phyloP scores from a whole-genome alignment of 2,329 filamentous ascomycete species.

The Tolypocladium sp. region DNA sequence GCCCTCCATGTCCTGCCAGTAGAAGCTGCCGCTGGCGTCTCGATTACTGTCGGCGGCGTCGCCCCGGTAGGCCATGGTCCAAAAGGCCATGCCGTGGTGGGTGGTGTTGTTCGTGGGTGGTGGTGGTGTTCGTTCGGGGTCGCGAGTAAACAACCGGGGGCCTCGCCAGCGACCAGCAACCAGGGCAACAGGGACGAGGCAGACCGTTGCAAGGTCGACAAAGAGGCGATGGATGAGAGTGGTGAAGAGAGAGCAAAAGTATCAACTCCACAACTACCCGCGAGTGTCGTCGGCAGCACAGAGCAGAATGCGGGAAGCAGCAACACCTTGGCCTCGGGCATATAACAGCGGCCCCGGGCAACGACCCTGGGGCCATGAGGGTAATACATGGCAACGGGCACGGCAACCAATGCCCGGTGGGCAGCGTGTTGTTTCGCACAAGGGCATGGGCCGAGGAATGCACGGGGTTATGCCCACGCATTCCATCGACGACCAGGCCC shows the following conservation, averaged over 20 bases:
- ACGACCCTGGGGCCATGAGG: neutral
- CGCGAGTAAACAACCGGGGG: neutral
- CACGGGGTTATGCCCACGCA: slow-evolving; percentile 1
- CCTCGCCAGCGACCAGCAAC: neutral
- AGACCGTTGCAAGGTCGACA: neutral
- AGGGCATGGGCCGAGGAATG: slow-evolving; percentile 3
- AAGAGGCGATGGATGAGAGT: neutral
- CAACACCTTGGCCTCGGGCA: neutral
- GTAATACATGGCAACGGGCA: slow-evolving; percentile 3
- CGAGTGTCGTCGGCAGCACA: slow-evolving; percentile 1
- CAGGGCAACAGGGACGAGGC: neutral
- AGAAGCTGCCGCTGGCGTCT: slow-evolving; percentile 19
- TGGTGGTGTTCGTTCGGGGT: neutral
- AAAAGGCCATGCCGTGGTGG: slow-evolving; percentile 21
- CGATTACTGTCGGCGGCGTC: slow-evolving; percentile 23
- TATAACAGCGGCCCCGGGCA: slow-evolving; percentile 1
- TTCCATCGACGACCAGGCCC: slow-evolving; percentile 2
- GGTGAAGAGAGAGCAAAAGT: neutral
- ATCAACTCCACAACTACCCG: neutral
- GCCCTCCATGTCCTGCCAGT: slow-evolving; percentile 23
- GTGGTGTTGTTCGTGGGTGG: neutral
- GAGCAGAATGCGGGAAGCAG: neutral
- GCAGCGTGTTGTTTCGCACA: neutral
- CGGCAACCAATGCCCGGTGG: neutral
- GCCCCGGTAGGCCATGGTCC: slow-evolving; percentile 23